phyloP scores from a whole-genome alignment of 2,329 filamentous ascomycete species.

The Diaporthe ilicicola region DNA sequence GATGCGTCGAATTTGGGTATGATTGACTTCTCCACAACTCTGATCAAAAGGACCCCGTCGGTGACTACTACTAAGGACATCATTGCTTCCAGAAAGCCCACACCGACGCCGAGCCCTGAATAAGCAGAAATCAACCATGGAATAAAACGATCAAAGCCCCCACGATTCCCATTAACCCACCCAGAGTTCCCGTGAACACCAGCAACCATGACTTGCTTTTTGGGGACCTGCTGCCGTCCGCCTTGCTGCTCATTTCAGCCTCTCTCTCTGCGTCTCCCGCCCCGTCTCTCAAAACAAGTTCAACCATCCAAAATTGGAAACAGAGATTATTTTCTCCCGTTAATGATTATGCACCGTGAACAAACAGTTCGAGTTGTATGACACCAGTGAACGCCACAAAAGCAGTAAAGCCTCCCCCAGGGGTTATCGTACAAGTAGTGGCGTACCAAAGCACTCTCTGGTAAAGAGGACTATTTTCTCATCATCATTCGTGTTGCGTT shows the following conservation, averaged over 20 bases:
- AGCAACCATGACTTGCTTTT: conserved; percentile 19
- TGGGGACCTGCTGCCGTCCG: neutral
- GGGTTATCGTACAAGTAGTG: conserved; percentile 26
- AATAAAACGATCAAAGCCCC: conserved; percentile 16
- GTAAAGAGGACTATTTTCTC: neutral
- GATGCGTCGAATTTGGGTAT: conserved; percentile 6
- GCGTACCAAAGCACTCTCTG: conserved; percentile 1
- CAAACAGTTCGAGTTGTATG: conserved; percentile 14
- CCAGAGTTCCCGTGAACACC: conserved; percentile 19
- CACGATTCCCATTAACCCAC: neutral
- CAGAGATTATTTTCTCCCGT: conserved; percentile 22
- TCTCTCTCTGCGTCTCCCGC: neutral
- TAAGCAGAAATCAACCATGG: conserved; percentile 11
- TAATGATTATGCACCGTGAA: conserved; percentile 29
- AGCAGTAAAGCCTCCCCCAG: conserved; percentile 17
- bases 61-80: conserved; percentile 13
- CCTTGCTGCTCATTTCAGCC: neutral
- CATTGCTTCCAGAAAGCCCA: conserved; percentile 18
- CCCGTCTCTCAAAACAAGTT: neutral
- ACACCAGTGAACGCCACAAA: conserved; percentile 22
- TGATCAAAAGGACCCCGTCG: neutral
- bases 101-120: conserved; percentile 21
- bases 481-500: conserved; percentile 26
- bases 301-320: neutral
- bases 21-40: conserved; percentile 1